A percentile compares a stretch with the other conserved stretches of the same genome.
phyloP scores from a whole-genome alignment of 148 eudicot species.

The Rhododendron mucronatum region DNA sequence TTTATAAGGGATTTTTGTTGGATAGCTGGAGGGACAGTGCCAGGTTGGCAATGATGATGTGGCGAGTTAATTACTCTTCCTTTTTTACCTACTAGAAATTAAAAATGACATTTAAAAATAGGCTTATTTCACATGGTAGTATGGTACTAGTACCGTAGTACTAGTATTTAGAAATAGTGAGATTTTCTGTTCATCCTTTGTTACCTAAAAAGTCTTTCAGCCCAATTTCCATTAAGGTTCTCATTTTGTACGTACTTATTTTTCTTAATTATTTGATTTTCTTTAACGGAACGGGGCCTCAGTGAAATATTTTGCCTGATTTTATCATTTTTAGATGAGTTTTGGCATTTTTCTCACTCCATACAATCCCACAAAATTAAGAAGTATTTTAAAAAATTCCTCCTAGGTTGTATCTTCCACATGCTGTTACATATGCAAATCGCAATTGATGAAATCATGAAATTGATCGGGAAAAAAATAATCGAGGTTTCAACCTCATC shows the following conservation, averaged over 20 bases:
- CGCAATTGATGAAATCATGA: too few relatives aligned
- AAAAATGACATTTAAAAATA: background rate
- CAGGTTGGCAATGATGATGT: background rate
- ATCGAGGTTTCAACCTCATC: too few relatives aligned
- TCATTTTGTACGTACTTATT: too few relatives aligned
- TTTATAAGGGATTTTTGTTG: conserved; percentile 5
- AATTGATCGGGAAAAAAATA: too few relatives aligned
- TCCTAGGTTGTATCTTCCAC: background rate
- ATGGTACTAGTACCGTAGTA: background rate
- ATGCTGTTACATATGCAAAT: background rate
- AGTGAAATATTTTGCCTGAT: background rate
- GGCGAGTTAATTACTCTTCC: background rate
- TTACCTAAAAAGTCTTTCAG: background rate
- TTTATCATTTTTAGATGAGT: background rate
- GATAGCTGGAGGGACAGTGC: background rate
- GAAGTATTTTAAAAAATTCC: too few relatives aligned
- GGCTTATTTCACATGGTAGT: background rate
- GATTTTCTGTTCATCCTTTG: background rate
- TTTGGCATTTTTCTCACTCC: background rate
- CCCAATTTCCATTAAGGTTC: too few relatives aligned
- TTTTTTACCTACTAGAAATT: background rate
- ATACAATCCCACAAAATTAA: background rate
- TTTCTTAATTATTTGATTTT: too few relatives aligned
- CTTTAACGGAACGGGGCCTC: too few relatives aligned
- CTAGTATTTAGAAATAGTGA: background rate